Percentiles rank a stretch among this genome's conserved stretches.
phyloP scores from a whole-genome alignment of 192 early-diverging fungal species.

The Coemansia sp. region DNA sequence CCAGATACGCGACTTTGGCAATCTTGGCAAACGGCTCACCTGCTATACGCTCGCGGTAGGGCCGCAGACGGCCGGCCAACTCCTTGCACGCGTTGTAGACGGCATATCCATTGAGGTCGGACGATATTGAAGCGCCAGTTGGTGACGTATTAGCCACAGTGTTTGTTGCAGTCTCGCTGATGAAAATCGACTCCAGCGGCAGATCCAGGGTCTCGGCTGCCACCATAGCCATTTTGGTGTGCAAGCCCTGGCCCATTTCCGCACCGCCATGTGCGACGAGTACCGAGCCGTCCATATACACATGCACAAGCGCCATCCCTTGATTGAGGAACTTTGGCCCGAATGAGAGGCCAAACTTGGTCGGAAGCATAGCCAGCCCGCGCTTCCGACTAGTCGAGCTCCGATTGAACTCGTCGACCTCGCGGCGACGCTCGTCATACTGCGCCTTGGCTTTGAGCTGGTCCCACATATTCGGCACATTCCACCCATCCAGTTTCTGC shows the following conservation, averaged over 20 bases:
- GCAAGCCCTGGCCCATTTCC: constrained; percentile 93
- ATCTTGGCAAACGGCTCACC: constrained; percentile 58
- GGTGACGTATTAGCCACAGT: constrained; percentile 78
- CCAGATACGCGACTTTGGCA: constrained; percentile 69
- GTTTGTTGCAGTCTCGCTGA: constrained; percentile 77
- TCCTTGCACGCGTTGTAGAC: constrained; percentile 77
- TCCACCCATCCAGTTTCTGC: constrained; percentile 66
- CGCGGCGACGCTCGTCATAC: constrained; percentile 58
- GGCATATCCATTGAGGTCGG: constrained; percentile 83
- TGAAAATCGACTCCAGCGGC: constrained; percentile 67
- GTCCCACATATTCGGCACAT: constrained; percentile 69
- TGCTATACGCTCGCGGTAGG: constrained; percentile 67
- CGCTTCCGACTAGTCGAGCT: constrained; percentile 76
- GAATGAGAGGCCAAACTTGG: constrained; percentile 85
- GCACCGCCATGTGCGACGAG: constrained; percentile 82
- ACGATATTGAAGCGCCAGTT: constrained; percentile 79
- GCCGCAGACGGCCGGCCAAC: constrained; percentile 72
- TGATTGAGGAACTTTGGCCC: constrained; percentile 79
- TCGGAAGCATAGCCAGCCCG: constrained; percentile 77
- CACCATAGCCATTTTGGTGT: constrained; percentile 88
- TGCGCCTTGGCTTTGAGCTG: constrained; percentile 63
- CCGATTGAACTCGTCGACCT: constrained; percentile 71
- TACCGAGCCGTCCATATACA: constrained; percentile 86
- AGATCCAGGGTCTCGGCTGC: constrained; percentile 77
- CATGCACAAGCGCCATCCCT: constrained; percentile 80